Evolutionary conservation across 2,329 filamentous ascomycete genomes (phyloP), one percentile per base, ranked within the genome.

Genomic region (Emergomyces orientalis): DNA sequence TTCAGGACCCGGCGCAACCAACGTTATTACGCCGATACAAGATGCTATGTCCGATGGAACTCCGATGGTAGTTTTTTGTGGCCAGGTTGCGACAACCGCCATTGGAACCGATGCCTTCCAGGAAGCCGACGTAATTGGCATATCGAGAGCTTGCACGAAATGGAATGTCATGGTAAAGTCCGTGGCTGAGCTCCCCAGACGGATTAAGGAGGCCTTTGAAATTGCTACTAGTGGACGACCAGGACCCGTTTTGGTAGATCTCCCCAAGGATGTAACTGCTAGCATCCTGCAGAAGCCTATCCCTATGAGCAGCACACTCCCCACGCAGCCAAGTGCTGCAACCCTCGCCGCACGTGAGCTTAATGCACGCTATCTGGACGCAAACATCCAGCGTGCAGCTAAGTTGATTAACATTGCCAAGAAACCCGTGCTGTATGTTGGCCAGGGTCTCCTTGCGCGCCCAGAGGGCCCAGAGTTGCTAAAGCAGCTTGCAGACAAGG

Each of bases 121-220:
- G 76, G 94, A 97, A 78, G 92, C 91, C 64, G 94, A 99, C 73
- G 87, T 96, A 43, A 82, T 97, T 64, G 93, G 93, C 69, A 97
- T 99, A 75, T 96, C 91, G 41, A 85, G 93, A 71, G 87, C 92
- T 25, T 97, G 92, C 82, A 97, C 92, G 69, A 97, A 97, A 81
- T 99, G 94, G 94, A 97, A 97, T 71, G 91, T 96, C 65, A 95
- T 97, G 91, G 91, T 97, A 58, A 97, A 95, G 83, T 93, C 88
- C 75, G 87, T 96, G 62, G 91, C 90, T 59, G 94, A 99, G 78
- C 82, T 99, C 62, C 94, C 94, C 59, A 86, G 90, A 71, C 86
- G 93, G 67, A 97, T 97, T 73, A 96, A 97, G 76, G 94, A 97
- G 79, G 94, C 94, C 58, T 97, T 97, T 73, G 92, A 97, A 79